A percentile compares a stretch with the other conserved stretches of the same genome.
phyloP scores from a whole-genome alignment of 495 filamentous ascomycete genomes.

The Hypoxylon trugodes region DNA sequence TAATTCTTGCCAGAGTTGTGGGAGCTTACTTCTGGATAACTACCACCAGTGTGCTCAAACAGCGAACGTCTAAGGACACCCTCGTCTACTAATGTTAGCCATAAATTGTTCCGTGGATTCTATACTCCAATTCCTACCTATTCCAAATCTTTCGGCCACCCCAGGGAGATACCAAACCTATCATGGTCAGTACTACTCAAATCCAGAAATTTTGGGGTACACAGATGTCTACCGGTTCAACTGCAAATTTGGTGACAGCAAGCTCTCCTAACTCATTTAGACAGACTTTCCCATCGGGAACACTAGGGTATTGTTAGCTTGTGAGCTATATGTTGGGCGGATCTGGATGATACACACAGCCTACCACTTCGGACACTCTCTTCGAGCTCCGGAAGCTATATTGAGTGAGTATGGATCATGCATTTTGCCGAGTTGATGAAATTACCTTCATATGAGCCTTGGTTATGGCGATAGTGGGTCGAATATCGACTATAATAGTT shows the following conservation, averaged over 20 bases:
- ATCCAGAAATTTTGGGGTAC: background rate
- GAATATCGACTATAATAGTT: slow-evolving; percentile 72
- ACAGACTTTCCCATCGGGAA: slow-evolving; percentile 91
- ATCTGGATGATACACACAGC: slow-evolving; percentile 53
- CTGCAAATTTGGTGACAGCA: slow-evolving; percentile 94
- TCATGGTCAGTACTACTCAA: background rate
- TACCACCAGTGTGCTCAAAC: slow-evolving; percentile 95
- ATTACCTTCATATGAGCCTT: slow-evolving; percentile 89
- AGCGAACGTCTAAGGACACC: slow-evolving; percentile 82
- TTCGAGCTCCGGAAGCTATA: slow-evolving; percentile 82
- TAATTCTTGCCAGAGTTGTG: slow-evolving; percentile 18
- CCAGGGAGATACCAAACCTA: slow-evolving; percentile 93
- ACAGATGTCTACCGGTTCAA: slow-evolving; percentile 73
- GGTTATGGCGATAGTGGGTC: slow-evolving; percentile 93
- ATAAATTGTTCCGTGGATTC: background rate
- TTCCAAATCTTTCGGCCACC: slow-evolving; percentile 93
- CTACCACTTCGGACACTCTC: slow-evolving; percentile 82
- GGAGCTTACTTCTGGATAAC: slow-evolving; percentile 76
- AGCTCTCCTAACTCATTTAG: slow-evolving; percentile 84
- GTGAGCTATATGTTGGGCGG: slow-evolving; percentile 27
- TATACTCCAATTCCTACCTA: slow-evolving; percentile 59
- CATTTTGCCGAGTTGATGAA: background rate
- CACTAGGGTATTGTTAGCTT: slow-evolving; percentile 41
- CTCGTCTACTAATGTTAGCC: slow-evolving; percentile 67
- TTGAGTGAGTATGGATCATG: slow-evolving; percentile 30